Base-by-base conservation (phyloP, 2,329 filamentous ascomycete species). In the Fusarium pseudocircinatum region DNA sequence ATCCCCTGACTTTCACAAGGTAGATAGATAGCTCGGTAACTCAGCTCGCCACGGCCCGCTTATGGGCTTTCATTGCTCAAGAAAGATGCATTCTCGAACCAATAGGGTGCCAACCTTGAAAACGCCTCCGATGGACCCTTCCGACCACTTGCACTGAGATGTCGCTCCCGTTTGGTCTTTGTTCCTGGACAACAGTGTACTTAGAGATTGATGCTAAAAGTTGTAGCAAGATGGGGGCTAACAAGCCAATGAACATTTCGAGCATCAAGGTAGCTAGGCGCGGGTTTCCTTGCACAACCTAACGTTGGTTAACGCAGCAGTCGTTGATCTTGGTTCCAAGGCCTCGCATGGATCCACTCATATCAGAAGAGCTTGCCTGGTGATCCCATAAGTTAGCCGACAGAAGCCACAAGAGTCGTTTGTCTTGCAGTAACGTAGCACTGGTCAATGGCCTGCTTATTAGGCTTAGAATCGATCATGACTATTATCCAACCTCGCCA, bases 11-110 rank as follows among this genome's bases (percentile, higher is more conserved):
- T 56, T 42, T 71, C 57, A 47, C 63, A 26, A 59, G 46, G 43
- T 68, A 57, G 6, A 4, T 28, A 56, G 62, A 47, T 68, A 63
- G 67, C 58, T 52, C 57, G 67, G 58, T 57, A 54, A 40, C 49
- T 42, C 69, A 72, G 60, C 56, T 70, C 67, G 66, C 70, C 70
- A 73, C 70, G 70, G 70, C 62, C 70, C 70, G 70, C 67, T 58
- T 64, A 43, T 66, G 42, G 65, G 44, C 49, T 70, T 73, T 52
- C 30, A 46, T 60, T 58, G 44, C 40, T 28, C 30, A 52, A 37
- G 40, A 59, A 54, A 39, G 53, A 57, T 63, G 54, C 36, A 52
- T 37, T 49, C 42, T 53, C 18, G 42, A 39, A 30, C 71, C 71
- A 73, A 73, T 73, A 53, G 46, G 58, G 39, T 42, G 36, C 32